Percentiles rank a stretch among this genome's conserved stretches.
phyloP scores from a whole-genome alignment of 2,329 filamentous ascomycete species.

The Colletotrichum eleusines region DNA sequence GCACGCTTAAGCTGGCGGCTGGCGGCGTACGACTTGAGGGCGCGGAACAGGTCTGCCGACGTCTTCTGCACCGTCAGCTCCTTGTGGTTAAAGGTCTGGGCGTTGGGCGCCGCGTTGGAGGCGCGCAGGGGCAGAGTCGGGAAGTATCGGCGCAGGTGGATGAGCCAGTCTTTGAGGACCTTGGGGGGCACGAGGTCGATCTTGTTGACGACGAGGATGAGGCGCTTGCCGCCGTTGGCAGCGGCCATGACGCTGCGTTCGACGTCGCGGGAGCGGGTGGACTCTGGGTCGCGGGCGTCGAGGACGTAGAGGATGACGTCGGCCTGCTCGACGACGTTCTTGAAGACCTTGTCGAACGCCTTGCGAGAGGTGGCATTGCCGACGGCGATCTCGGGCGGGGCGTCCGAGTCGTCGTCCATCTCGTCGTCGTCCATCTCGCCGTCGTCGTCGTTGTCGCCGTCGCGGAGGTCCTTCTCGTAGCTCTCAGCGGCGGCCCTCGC shows the following conservation, averaged over 20 bases:
- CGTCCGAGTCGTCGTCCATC: conserved; percentile 67
- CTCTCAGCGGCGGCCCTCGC: conserved; percentile 82
- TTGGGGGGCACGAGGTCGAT: conserved; percentile 88
- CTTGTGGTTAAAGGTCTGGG: conserved; percentile 92
- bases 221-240: conserved; percentile 82
- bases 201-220: conserved; percentile 96
- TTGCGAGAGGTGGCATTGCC: conserved; percentile 77
- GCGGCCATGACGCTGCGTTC: conserved; percentile 94
- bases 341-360: conserved; percentile 96
- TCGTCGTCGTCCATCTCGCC: conserved; percentile 57
- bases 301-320: conserved; percentile 95
- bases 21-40: conserved; percentile 89
- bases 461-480: conserved; percentile 75
- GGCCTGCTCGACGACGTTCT: conserved; percentile 87
- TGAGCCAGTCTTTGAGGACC: conserved; percentile 86
- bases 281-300: conserved; percentile 91
- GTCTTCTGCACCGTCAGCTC: conserved; percentile 89
- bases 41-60: conserved; percentile 85
- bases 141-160: conserved; percentile 88
- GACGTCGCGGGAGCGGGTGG: conserved; percentile 89
- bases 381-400: conserved; percentile 63
- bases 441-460: conserved; percentile 61
- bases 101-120: conserved; percentile 84
- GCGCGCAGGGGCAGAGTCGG: conserved; percentile 91
- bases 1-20: conserved; percentile 88